A percentile compares a stretch with the other conserved stretches of the same genome.
phyloP scores from a whole-genome alignment of 176 grass and related monocot species.

The Chrysopogon serrulatus region DNA sequence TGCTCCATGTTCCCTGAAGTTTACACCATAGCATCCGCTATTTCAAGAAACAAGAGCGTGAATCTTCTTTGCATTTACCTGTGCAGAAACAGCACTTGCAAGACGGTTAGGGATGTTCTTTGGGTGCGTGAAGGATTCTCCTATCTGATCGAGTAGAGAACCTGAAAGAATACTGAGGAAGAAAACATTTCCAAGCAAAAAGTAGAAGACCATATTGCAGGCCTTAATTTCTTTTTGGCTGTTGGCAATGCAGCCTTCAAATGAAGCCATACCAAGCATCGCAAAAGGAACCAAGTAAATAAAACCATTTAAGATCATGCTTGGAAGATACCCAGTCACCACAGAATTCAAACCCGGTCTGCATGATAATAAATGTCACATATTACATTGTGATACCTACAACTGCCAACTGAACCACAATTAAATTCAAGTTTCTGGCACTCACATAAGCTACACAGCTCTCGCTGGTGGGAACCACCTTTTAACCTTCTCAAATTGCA shows the following conservation, averaged over 20 bases:
- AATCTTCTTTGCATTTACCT: conserved; percentile 37
- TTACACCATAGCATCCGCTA: neutral
- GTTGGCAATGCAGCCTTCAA: conserved; percentile 63
- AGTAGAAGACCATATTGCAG: conserved; percentile 93
- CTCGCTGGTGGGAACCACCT: conserved; percentile 76
- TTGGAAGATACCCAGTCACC: conserved; percentile 78
- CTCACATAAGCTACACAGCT: conserved; percentile 85
- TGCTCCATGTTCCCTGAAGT: neutral
- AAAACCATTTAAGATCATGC: conserved; percentile 82
- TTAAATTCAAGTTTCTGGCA: neutral
- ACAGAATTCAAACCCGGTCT: conserved; percentile 82
- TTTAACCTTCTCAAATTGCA: conserved; percentile 81
- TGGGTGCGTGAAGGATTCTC: conserved; percentile 74
- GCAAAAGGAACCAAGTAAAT: conserved; percentile 80
- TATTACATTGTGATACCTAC: neutral
- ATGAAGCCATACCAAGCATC: conserved; percentile 69
- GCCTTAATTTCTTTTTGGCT: conserved; percentile 77
- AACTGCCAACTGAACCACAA: neutral
- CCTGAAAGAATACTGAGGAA: conserved; percentile 82
- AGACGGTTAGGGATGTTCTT: conserved; percentile 81
- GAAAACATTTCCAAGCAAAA: conserved; percentile 93
- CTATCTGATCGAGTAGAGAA: conserved; percentile 76
- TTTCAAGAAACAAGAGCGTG: neutral
- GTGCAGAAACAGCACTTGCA: conserved; percentile 82
- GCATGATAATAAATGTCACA: conserved; percentile 29